A percentile compares a stretch with the other conserved stretches of the same genome.
Conservation (phyloP, 305 asterid species). For the Fraxinus floribunda region DNA sequence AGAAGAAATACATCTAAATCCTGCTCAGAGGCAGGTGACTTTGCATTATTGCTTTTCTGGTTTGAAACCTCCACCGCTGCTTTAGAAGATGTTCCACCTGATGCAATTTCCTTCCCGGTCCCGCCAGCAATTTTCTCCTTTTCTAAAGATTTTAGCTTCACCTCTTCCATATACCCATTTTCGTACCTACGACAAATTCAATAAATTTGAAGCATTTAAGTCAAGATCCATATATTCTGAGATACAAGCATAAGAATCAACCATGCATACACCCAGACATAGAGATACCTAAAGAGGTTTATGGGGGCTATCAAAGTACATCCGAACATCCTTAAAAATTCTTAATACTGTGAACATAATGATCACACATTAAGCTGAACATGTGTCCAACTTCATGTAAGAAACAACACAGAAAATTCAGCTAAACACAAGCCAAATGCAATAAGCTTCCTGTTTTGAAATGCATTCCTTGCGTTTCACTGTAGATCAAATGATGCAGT, state of each 20-base stretch:
- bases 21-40: constrained; percentile 60
- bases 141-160: constrained; percentile 50
- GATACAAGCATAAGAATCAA: neutral
- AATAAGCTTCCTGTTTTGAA: neutral
- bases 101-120: constrained; percentile 40
- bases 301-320: neutral
- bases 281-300: constrained; percentile 8
- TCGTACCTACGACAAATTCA: constrained; percentile 54
- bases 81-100: constrained; percentile 47
- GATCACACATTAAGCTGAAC: neutral
- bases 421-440: neutral
- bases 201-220: constrained; percentile 19
- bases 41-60: constrained; percentile 41
- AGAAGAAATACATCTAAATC: constrained; percentile 80
- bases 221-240: neutral
- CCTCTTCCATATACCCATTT: constrained; percentile 59
- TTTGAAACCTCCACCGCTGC: constrained; percentile 33
- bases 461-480: neutral
- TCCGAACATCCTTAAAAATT: neutral
- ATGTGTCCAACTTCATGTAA: neutral
- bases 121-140: constrained; percentile 44
- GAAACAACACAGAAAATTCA: neutral
- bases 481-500: neutral
- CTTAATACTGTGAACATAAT: neutral
- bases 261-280: neutral